Evolutionary conservation across 805 yeast species (phyloP).

Genomic region (Deakozyma indianensis): DNA sequence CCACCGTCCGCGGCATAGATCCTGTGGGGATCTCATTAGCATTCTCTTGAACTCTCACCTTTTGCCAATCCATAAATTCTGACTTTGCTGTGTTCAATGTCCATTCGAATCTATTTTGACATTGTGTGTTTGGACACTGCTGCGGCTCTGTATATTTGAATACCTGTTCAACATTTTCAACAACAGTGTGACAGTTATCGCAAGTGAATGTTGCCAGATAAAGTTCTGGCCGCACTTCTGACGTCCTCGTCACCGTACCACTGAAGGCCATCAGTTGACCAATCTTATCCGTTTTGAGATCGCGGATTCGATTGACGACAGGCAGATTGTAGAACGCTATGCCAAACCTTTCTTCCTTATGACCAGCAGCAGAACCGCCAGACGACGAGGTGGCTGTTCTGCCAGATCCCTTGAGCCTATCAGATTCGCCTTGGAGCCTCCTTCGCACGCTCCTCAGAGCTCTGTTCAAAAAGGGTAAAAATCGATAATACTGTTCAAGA

Average conservation of each 20-base stretch:
- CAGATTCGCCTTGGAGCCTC: conserved; percentile 1
- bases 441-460: conserved; percentile 49
- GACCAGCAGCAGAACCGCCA: conserved; percentile 16
- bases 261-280: conserved; percentile 74
- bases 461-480: conserved; percentile 66
- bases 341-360: conserved; percentile 67
- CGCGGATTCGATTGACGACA: conserved; percentile 69
- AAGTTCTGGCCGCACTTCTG: conserved; percentile 92
- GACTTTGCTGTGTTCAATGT: conserved; percentile 71
- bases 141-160: conserved; percentile 93
- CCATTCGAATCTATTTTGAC: conserved; percentile 81
- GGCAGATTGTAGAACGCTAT: conserved; percentile 83
- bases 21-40: conserved; percentile 97
- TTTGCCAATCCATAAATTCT: conserved; percentile 91
- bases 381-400: conserved; percentile 9
- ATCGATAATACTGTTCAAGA: conserved; percentile 82
- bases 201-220: conserved; percentile 79
- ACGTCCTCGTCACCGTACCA: conserved; percentile 92
- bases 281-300: conserved; percentile 74
- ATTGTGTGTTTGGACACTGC: conserved; percentile 73
- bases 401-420: conserved; percentile 19
- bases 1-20: conserved; percentile 95
- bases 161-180: conserved; percentile 82
- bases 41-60: conserved; percentile 87
- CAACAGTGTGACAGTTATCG: conserved; percentile 70